phyloP scores from a whole-genome alignment of 192 early-diverging fungal species.

The Coemansia sp. region DNA sequence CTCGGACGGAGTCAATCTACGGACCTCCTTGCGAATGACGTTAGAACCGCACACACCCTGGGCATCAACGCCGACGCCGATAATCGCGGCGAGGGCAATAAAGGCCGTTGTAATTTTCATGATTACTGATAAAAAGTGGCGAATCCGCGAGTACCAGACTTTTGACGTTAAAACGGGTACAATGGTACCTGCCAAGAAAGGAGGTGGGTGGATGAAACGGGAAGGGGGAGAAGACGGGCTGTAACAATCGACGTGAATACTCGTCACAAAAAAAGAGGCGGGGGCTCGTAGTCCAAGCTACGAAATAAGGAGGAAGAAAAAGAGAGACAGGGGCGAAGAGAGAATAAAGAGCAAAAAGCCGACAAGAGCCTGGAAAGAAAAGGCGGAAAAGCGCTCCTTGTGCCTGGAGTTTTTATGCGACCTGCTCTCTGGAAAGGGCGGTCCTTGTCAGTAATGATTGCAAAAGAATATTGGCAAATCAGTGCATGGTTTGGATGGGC shows the following conservation, averaged over 20 bases:
- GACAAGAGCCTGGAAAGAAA: constrained; percentile 2
- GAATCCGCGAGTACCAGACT: neutral
- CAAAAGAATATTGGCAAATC: neutral
- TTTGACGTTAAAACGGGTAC: constrained; percentile 1
- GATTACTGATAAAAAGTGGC: neutral
- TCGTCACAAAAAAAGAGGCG: neutral
- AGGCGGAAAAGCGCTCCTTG: neutral
- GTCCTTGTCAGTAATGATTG: neutral
- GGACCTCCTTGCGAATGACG: constrained; percentile 48
- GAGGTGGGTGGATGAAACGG: constrained; percentile 1
- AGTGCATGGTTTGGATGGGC: neutral
- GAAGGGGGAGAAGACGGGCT: constrained; percentile 4
- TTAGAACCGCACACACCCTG: constrained; percentile 26
- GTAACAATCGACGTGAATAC: constrained; percentile 1
- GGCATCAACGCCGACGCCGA: constrained; percentile 26
- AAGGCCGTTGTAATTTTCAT: constrained; percentile 50
- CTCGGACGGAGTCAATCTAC: constrained; percentile 40
- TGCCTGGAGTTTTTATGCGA: neutral
- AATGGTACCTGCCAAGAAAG: neutral
- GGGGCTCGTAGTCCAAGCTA: neutral
- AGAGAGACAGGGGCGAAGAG: constrained; percentile 3
- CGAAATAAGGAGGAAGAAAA: constrained; percentile 9
- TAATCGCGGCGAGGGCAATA: constrained; percentile 36
- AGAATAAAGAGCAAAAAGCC: constrained; percentile 11
- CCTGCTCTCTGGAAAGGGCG: neutral